Conservation (phyloP, 805 yeast species). For the Starmerella floricola region DNA sequence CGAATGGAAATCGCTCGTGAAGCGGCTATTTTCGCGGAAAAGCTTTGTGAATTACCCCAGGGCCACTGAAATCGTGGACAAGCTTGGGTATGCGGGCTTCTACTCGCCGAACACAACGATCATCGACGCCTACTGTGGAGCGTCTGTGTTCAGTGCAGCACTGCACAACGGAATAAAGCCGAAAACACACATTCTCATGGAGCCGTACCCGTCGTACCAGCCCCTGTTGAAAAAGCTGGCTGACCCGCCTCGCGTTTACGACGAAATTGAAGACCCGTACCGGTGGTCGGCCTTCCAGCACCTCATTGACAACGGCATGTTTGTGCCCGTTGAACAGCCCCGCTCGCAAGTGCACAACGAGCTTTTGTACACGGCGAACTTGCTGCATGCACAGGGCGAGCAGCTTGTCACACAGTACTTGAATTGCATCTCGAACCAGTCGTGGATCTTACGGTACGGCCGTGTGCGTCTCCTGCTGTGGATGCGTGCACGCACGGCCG, state of each 20-base stretch:
- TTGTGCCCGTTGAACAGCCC: conserved; percentile 32
- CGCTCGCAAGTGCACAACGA: conserved; percentile 39
- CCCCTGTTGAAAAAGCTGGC: conserved; percentile 18
- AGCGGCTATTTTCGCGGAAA: conserved; percentile 23
- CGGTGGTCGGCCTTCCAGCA: conserved; percentile 51
- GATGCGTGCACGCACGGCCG: conserved; percentile 49
- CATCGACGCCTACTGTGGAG: conserved; percentile 30
- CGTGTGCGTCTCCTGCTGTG: conserved; percentile 63
- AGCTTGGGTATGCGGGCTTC: conserved; percentile 34
- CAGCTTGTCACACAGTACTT: conserved; percentile 65
- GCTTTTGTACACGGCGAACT: conserved; percentile 47
- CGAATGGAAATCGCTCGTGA: conserved; percentile 20
- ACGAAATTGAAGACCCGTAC: conserved; percentile 43
- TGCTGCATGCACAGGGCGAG: conserved; percentile 48
- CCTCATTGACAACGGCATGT: conserved; percentile 35
- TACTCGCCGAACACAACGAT: conserved; percentile 24
- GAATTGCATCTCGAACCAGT: conserved; percentile 50
- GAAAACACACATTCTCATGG: conserved; percentile 49
- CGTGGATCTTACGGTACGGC: conserved; percentile 66
- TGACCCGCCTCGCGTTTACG: conserved; percentile 22
- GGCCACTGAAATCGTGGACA: conserved; percentile 35
- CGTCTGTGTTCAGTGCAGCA: conserved; percentile 48
- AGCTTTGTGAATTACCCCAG: conserved; percentile 23
- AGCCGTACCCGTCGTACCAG: conserved; percentile 33
- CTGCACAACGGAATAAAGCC: conserved; percentile 54